These are phyloP conservation scores for Thermomucor indicae-seudaticae DNA, from an alignment of 371 early-diverging fungal genomes.

Conservation along the genomic window DNA sequence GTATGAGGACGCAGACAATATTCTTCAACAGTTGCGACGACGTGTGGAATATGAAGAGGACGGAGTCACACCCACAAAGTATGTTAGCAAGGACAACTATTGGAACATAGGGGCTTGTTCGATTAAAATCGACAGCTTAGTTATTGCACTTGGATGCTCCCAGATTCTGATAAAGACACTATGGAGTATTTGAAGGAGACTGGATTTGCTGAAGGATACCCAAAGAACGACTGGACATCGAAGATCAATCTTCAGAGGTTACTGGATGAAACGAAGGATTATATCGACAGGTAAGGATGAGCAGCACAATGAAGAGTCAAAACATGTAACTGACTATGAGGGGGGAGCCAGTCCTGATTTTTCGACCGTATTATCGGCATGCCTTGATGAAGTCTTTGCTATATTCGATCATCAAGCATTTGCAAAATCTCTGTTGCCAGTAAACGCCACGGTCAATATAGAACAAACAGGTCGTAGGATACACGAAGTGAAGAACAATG, in stretches of 20 bases:
- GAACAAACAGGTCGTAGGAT: conserved; percentile 13
- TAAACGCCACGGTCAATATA: conserved; percentile 10
- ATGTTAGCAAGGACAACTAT: not conserved
- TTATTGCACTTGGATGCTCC: conserved; percentile 64
- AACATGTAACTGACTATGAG: not conserved
- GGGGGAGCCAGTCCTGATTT: conserved; percentile 54
- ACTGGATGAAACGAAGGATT: conserved; percentile 80
- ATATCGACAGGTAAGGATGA: conserved; percentile 62
- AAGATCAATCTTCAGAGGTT: conserved; percentile 51
- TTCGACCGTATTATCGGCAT: conserved; percentile 36
- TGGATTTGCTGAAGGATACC: conserved; percentile 28
- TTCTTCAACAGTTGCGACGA: conserved; percentile 22
- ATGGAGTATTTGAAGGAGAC: conserved; percentile 58
- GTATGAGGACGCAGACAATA: conserved; percentile 24
- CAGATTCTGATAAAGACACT: conserved; percentile 60
- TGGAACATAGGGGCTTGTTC: not conserved
- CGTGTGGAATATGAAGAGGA: conserved; percentile 30
- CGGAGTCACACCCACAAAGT: conserved; percentile 27
- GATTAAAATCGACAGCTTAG: conserved; percentile 5
- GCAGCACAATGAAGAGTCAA: not conserved
- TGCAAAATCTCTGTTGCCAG: conserved; percentile 23
- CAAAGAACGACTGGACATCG: conserved; percentile 15
- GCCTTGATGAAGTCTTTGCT: conserved; percentile 60
- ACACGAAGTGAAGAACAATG: conserved; percentile 23
- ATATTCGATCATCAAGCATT: conserved; percentile 45